Conservation (phyloP, 768 basidiomycete genomes). For the Naematelia aurantialba region DNA sequence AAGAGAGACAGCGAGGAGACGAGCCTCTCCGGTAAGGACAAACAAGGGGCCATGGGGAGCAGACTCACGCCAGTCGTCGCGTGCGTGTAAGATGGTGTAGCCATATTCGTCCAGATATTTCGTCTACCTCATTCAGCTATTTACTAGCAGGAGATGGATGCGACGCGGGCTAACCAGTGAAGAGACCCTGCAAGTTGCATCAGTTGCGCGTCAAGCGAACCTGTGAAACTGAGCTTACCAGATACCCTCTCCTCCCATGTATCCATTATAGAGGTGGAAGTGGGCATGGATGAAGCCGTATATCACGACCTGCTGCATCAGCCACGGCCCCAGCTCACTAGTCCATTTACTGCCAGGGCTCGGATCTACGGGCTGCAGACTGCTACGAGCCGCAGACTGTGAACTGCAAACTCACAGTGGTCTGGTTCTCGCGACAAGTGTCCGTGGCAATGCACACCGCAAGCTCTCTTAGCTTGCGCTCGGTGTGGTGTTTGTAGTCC, state of each 20-base stretch:
- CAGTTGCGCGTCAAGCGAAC: too few relatives aligned
- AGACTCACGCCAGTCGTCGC: slow-evolving; percentile 23
- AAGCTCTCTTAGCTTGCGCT: slow-evolving; percentile 14
- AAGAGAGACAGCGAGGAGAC: background rate
- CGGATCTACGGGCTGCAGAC: too few relatives aligned
- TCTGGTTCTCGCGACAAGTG: slow-evolving; percentile 18
- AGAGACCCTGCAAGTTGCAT: background rate
- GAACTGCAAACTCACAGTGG: slow-evolving; percentile 19
- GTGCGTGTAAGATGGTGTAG: slow-evolving; percentile 16
- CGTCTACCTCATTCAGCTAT: background rate
- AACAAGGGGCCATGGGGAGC: background rate
- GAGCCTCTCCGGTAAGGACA: too few relatives aligned
- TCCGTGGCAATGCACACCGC: slow-evolving; percentile 17
- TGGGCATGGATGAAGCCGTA: slow-evolving; percentile 11
- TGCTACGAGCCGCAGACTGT: too few relatives aligned
- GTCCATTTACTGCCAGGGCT: background rate
- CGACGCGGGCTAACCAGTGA: background rate
- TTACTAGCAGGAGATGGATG: background rate
- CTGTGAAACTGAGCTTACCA: slow-evolving; percentile 9
- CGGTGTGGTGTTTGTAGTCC: slow-evolving; percentile 15
- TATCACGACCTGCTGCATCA: slow-evolving; percentile 11
- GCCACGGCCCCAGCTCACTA: background rate
- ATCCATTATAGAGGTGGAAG: slow-evolving; percentile 17
- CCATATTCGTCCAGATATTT: slow-evolving; percentile 11
- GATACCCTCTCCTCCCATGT: slow-evolving; percentile 20